These are phyloP conservation scores for Lanmaoa pseudosensibilis DNA, from an alignment of 768 basidiomycete species.

Conservation along the genomic window DNA sequence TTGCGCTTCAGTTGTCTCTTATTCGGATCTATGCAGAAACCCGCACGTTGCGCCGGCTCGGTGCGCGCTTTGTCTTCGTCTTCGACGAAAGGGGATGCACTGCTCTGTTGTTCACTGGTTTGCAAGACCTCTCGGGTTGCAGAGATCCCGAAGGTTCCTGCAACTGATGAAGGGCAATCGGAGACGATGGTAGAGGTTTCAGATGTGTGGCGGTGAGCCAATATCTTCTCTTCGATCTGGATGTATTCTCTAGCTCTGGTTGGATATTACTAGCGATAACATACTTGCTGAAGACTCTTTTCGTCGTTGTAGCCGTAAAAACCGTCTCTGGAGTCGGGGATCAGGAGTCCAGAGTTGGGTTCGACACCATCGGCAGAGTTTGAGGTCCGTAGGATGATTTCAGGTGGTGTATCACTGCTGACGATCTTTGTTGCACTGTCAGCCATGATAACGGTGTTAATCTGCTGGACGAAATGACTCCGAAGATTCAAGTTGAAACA, in stretches of 20 bases:
- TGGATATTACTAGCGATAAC: conserved; percentile 24
- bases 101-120: conserved; percentile 15
- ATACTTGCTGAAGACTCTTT: conserved; percentile 70
- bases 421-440: background rate
- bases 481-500: background rate
- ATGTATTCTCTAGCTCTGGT: background rate
- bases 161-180: conserved; percentile 32
- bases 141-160: conserved; percentile 42
- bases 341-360: conserved; percentile 34
- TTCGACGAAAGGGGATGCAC: conserved; percentile 26
- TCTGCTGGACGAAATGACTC: background rate
- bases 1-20: conserved; percentile 4
- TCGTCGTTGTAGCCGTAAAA: conserved; percentile 83
- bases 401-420: conserved; percentile 2
- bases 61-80: conserved; percentile 39
- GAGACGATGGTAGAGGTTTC: conserved; percentile 39
- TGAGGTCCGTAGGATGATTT: background rate
- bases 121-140: conserved; percentile 33
- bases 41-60: conserved; percentile 32
- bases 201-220: conserved; percentile 64
- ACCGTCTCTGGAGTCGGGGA: conserved; percentile 60
- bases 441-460: conserved; percentile 19
- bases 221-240: conserved; percentile 75
- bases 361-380: conserved; percentile 9
- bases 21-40: background rate